These are phyloP conservation scores for Ilyonectria mors-panacis DNA, from an alignment of 2,329 filamentous ascomycete species.

Conservation along the genomic window DNA sequence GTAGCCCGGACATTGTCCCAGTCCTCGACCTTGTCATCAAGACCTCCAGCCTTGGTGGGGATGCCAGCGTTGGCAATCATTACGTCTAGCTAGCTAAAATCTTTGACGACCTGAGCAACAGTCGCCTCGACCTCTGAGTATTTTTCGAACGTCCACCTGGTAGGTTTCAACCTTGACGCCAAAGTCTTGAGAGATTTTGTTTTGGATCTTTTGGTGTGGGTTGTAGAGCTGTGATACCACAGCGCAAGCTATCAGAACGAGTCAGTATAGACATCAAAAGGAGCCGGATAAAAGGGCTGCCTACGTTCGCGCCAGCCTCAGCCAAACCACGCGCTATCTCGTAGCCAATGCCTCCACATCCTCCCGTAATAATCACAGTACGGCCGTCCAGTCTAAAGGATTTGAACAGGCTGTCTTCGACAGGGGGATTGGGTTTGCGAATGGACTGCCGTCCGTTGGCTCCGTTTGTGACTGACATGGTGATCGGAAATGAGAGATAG, in stretches of 20 bases:
- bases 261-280: not conserved
- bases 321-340: slow-evolving; percentile 35
- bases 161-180: slow-evolving; percentile 37
- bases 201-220: slow-evolving; percentile 22
- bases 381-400: slow-evolving; percentile 37
- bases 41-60: slow-evolving; percentile 50
- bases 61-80: slow-evolving; percentile 55
- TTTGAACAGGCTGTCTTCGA: slow-evolving; percentile 40
- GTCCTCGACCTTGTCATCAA: slow-evolving; percentile 50
- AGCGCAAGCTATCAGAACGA: slow-evolving; percentile 29
- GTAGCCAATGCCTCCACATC: slow-evolving; percentile 34
- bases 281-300: not conserved
- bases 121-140: slow-evolving; percentile 47
- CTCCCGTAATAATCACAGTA: slow-evolving; percentile 39
- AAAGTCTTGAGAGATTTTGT: slow-evolving; percentile 34
- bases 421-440: slow-evolving; percentile 43
- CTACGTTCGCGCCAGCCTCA: slow-evolving; percentile 37
- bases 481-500: slow-evolving; percentile 1
- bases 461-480: slow-evolving; percentile 29
- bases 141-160: slow-evolving; percentile 37
- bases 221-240: slow-evolving; percentile 33
- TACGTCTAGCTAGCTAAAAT: slow-evolving; percentile 54
- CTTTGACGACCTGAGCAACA: slow-evolving; percentile 47
- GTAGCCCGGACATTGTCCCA: slow-evolving; percentile 49
- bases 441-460: slow-evolving; percentile 36